phyloP scores from a whole-genome alignment of 106 monocot species.

The Phalaenopsis aphrodite region DNA sequence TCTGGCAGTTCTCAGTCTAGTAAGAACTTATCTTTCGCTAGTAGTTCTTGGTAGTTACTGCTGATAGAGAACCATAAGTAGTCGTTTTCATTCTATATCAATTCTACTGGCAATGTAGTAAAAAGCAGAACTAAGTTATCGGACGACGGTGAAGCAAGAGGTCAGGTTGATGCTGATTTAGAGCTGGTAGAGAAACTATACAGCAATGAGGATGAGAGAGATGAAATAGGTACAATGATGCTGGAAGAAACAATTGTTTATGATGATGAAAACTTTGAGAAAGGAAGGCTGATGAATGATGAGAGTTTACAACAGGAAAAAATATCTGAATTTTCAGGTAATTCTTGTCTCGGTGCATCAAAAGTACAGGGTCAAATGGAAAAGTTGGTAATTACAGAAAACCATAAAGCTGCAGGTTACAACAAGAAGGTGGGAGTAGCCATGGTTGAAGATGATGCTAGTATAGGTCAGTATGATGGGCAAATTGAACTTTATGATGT shows the following conservation, averaged over 20 bases:
- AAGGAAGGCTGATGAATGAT: background rate
- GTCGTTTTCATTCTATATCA: constrained; percentile 9
- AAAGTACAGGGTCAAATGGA: background rate
- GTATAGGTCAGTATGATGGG: background rate
- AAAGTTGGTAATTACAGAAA: constrained; percentile 6
- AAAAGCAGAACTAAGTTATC: constrained; percentile 7
- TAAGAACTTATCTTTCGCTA: constrained; percentile 14
- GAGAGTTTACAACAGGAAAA: background rate
- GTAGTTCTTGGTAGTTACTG: background rate
- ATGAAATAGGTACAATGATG: constrained; percentile 6
- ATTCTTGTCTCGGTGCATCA: background rate
- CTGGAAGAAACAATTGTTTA: background rate
- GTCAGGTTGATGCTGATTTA: constrained; percentile 5
- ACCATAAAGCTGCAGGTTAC: background rate
- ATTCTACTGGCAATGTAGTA: constrained; percentile 11
- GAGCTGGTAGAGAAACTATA: constrained; percentile 7
- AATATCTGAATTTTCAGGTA: background rate
- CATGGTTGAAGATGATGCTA: constrained; percentile 1
- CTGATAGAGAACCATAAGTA: background rate
- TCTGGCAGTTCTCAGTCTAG: constrained; percentile 12
- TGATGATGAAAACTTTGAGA: background rate
- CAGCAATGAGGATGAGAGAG: constrained; percentile 8
- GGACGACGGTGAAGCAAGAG: constrained; percentile 21
- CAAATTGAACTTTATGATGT: constrained; percentile 2
- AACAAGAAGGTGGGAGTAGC: background rate